phyloP scores from a whole-genome alignment of 805 yeast genomes.

The Clavispora santaluciae region DNA sequence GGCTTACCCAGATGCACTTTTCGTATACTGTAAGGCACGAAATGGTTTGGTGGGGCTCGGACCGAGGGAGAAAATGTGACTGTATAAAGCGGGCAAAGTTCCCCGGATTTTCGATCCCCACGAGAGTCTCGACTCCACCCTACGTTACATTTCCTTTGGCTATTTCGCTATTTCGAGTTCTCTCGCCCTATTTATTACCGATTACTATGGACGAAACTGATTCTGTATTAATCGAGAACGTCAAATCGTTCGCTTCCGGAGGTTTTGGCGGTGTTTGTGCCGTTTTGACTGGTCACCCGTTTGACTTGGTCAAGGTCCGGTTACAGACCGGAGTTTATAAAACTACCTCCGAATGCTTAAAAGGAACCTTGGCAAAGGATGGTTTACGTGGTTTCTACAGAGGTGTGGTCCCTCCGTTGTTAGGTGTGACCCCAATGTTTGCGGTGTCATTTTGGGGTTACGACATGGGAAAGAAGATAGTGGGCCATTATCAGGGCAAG shows the following conservation, averaged over 20 bases:
- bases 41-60: constrained; percentile 2
- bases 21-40: background rate
- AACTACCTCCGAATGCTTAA: constrained; percentile 63
- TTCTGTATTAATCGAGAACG: constrained; percentile 60
- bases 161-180: background rate
- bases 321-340: constrained; percentile 77
- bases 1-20: too few species aligned
- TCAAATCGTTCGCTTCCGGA: constrained; percentile 85
- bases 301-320: constrained; percentile 87
- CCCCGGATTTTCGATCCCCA: background rate
- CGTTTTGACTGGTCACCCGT: constrained; percentile 93
- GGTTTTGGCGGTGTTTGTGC: constrained; percentile 98
- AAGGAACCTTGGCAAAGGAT: constrained; percentile 62
- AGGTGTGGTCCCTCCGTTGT: constrained; percentile 89
- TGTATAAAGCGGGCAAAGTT: background rate
- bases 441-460: constrained; percentile 99
- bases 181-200: background rate
- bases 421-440: constrained; percentile 98
- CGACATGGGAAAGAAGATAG: constrained; percentile 82
- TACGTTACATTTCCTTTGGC: too few species aligned
- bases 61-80: constrained; percentile 1
- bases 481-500: constrained; percentile 40
- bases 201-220: constrained; percentile 40
- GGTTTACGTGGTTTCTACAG: constrained; percentile 82
- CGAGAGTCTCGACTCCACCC: background rate